Evolutionary conservation across 306 rosid genomes (phyloP).

Genomic region (Sophora flavescens): DNA sequence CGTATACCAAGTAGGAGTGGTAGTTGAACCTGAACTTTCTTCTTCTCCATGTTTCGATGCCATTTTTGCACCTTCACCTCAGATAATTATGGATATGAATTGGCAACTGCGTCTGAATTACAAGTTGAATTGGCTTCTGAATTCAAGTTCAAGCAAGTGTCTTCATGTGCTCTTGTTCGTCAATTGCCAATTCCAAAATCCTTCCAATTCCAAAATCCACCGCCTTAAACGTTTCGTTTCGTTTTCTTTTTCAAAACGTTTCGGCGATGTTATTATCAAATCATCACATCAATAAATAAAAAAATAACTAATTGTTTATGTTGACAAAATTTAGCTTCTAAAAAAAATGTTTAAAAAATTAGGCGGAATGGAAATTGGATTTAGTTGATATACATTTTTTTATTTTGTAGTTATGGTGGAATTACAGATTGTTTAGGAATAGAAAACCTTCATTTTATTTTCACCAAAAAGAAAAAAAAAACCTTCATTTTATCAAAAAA

Average conservation of each 20-base stretch:
- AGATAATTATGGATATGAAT: background rate
- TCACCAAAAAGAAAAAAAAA: too few species aligned
- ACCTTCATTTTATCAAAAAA: too few species aligned
- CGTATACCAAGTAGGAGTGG: slow-evolving; percentile 57
- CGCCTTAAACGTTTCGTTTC: background rate
- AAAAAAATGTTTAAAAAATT: too few species aligned
- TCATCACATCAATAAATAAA: too few species aligned
- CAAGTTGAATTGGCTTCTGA: background rate
- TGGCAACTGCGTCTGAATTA: background rate
- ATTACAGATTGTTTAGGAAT: too few species aligned
- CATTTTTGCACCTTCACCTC: slow-evolving; percentile 37
- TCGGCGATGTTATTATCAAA: too few species aligned
- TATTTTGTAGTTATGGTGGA: too few species aligned
- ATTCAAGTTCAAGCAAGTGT: background rate
- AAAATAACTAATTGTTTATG: too few species aligned
- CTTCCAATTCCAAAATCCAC: background rate
- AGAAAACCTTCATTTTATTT: too few species aligned
- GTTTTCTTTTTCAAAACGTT: background rate
- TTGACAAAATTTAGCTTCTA: too few species aligned
- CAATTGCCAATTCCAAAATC: background rate
- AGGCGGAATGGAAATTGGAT: too few species aligned
- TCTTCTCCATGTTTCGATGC: background rate
- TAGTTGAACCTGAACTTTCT: slow-evolving; percentile 9
- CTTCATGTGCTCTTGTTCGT: background rate
- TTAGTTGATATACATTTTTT: too few species aligned